Percentiles rank a stretch among this genome's conserved stretches.
Conservation (phyloP, 768 basidiomycete species). For the Tephrocybe rancida region DNA sequence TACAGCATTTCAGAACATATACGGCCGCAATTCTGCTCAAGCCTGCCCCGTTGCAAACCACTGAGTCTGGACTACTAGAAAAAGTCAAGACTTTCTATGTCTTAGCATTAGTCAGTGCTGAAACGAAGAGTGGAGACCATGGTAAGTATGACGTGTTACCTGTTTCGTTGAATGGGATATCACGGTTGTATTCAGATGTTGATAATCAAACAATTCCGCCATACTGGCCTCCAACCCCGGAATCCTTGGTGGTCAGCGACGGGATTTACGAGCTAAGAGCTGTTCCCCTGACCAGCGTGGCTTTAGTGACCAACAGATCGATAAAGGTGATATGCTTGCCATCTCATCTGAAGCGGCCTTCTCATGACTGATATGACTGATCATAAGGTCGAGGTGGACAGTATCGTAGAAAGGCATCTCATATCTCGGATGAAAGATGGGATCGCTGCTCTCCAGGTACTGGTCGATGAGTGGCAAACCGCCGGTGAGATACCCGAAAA, state of each 20-base stretch:
- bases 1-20: constrained; percentile 74
- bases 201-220: constrained; percentile 66
- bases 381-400: constrained; percentile 66
- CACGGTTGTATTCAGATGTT: constrained; percentile 46
- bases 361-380: constrained; percentile 5
- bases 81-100: constrained; percentile 65
- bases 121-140: constrained; percentile 54
- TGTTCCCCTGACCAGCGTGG: constrained; percentile 74
- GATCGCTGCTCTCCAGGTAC: constrained; percentile 45
- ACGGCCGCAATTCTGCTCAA: constrained; percentile 76
- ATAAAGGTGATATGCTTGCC: constrained; percentile 59
- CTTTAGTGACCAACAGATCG: constrained; percentile 66
- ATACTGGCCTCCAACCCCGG: constrained; percentile 69
- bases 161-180: not conserved
- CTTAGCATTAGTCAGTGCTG: constrained; percentile 68
- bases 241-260: constrained; percentile 46
- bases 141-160: constrained; percentile 40
- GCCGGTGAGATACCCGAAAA: constrained; percentile 62
- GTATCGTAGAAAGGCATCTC: constrained; percentile 65
- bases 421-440: constrained; percentile 66
- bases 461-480: constrained; percentile 62
- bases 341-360: too few relatives aligned
- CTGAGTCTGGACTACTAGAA: constrained; percentile 44
- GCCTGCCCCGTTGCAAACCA: constrained; percentile 50
- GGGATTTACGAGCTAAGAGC: constrained; percentile 66